Evolutionary conservation across 768 basidiomycete species (phyloP), one percentile per base, ranked within the genome.

Genomic region (Lanmaoa rubissima): DNA sequence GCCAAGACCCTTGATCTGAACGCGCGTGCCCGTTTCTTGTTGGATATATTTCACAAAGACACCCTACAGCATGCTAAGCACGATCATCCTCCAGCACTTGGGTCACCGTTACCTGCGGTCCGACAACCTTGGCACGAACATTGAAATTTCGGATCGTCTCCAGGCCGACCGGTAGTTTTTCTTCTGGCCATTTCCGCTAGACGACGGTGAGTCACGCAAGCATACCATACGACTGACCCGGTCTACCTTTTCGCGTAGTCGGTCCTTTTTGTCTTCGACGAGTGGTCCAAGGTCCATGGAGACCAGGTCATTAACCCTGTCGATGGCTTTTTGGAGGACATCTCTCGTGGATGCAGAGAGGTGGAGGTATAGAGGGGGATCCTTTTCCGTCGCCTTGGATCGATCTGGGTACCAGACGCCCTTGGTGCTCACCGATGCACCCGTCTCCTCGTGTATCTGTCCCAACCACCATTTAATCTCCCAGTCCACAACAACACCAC

Each of bases 1-100:
- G 6, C 96, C 96, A 14, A 86, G 65, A 19, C 96, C 96, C 73
- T 98, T 98, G 64, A 99, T 97, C 71, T 99, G 96, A 10, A 99
- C 96, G 57, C 96, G 83, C 7, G 95, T 96, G 31, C 88, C 87
- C 0, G 96, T 99, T 73, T 99, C 96, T 64, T 88, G 83, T 73
- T 99, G 96, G 48, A 98, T 98, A 69, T 94, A 94, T 74, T 99
- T 99, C 62, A 99, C 96, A 67, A 98, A 99, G 61, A 93, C 87
- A 61, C 95, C 95, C 90, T 70, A 49, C 11, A 38, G 5, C 26
- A 36, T 34, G 8, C 26, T 58, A 42, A 50, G 17, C 24, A n/a
- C 16, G 3, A 10, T 10, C n/a, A 14, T 9, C 26, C 21, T 8
- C 40, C 5, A 36, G 21, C 5, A 24, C 21, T 12, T 12, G 14